Base-by-base conservation (phyloP, 192 early-diverging fungal species). In the Coemansia sp. region DNA sequence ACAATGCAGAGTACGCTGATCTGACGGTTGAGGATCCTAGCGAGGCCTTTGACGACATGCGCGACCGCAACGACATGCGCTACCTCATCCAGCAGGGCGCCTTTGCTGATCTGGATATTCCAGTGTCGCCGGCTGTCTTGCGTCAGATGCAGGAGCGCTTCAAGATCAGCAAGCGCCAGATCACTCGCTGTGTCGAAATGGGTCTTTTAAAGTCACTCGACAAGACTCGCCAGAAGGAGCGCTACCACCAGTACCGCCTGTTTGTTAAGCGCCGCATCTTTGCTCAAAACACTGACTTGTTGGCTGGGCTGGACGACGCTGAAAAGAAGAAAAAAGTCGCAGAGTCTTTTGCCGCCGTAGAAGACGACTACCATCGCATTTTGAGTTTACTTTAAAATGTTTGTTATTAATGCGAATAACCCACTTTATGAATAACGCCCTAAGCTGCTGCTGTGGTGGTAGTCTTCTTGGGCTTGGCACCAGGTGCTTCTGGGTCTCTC, bases 21-120 rank as follows among this genome's bases (percentile, higher is more conserved):
- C 59, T 76, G 53, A 62, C 85, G 73, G 96, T 98, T 11, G 96
- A 98, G 74, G 94, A 97, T 71, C 94, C 95, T 4, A 96, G 93
- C 70, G 94, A 97, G 59, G 86, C 83, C 0, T 98, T 97, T 70
- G 84, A 84, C 58, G 91, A 92, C 64, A 73, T 98, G 74, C 87
- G 96, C 3, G 96, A 98, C 62, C 86, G 87, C 65, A 89, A 89
- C 70, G 96, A 97, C 70, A 75, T 95, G 75, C 76, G 82, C 29
- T 75, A 76, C 24, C 78, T 98, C 47, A 64, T 87, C 7, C 62
- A 84, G 1, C 74, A 84, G 9, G 74, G 80, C 5, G 87, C 83
- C 3, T 90, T 93, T 52, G 85, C 86, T 27, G 83, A 84, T 6
- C 55, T 95, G 6, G 50, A 73, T 29, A 81, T 86, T 8, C 91